Evolutionary conservation across 225 moss, liverwort and hornwort genomes (phyloP).

Genomic region (Pleurozium schreberi): DNA sequence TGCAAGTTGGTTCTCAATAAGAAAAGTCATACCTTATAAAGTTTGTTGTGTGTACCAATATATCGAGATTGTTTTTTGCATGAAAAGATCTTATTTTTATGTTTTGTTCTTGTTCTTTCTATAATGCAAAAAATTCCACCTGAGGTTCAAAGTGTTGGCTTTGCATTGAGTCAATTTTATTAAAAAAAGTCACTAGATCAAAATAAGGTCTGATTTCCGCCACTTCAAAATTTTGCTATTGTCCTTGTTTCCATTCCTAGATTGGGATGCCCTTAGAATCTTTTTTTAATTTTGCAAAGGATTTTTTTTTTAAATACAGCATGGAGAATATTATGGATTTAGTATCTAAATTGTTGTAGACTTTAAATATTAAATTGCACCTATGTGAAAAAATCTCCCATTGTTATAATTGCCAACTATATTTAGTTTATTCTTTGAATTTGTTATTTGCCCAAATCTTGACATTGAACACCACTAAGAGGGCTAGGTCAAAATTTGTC

Average conservation of each 20-base stretch:
- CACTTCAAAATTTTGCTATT: neutral
- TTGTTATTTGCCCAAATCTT: neutral
- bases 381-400: neutral
- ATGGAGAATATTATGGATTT: neutral
- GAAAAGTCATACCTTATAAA: neutral
- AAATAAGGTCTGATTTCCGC: accelerated
- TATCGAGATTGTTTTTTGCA: neutral
- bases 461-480: no score
- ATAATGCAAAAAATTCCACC: accelerated
- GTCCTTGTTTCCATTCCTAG: accelerated
- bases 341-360: neutral
- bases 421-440: neutral
- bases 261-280: neutral
- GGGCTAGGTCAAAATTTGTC: neutral
- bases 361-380: neutral
- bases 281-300: neutral
- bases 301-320: neutral
- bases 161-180: neutral
- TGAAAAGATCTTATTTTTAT: neutral
- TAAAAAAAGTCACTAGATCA: accelerated
- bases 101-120: no score
- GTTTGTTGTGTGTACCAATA: neutral
- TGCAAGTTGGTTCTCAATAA: neutral
- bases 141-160: accelerated
- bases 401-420: neutral